Evolutionary conservation across 129 eudicot species (phyloP).

Genomic region (Lactuca sativa): DNA sequence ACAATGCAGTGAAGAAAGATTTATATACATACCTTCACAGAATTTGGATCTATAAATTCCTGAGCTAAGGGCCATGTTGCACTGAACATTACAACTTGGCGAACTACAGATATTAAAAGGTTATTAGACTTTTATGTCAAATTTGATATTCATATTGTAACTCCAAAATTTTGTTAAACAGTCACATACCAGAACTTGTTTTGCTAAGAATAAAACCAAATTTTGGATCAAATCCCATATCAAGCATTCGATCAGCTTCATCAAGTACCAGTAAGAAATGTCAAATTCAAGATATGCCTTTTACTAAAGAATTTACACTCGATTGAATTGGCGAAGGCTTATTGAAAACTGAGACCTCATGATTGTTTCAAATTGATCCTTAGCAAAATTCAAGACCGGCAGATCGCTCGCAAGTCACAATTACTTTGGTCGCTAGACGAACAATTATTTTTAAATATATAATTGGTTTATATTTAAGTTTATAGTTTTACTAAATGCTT

Average conservation of each 20-base stretch:
- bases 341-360: neutral
- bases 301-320: constrained; percentile 2
- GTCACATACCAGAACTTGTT: constrained; percentile 66
- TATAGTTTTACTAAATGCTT: no score
- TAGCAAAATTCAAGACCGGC: no score
- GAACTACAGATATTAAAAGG: constrained; percentile 44
- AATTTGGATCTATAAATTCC: constrained; percentile 92
- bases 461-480: no score
- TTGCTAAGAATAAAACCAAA: constrained; percentile 83
- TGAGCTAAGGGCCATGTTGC: constrained; percentile 99
- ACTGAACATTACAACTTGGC: constrained; percentile 98
- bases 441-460: no score
- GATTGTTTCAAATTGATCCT: no score
- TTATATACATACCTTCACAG: constrained; percentile 74
- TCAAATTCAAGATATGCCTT: neutral
- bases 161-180: neutral
- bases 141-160: neutral
- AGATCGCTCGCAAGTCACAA: no score
- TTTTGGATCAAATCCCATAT: constrained; percentile 99
- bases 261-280: constrained; percentile 62
- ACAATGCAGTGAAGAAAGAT: neutral
- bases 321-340: constrained; percentile 97
- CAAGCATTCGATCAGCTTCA: constrained; percentile 99
- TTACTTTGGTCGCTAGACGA: no score
- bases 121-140: constrained; percentile 16